Percentiles rank a stretch among this genome's conserved stretches.
Evolutionary conservation across 306 rosid species (phyloP).

Genomic region (Rubus parviflorus): DNA sequence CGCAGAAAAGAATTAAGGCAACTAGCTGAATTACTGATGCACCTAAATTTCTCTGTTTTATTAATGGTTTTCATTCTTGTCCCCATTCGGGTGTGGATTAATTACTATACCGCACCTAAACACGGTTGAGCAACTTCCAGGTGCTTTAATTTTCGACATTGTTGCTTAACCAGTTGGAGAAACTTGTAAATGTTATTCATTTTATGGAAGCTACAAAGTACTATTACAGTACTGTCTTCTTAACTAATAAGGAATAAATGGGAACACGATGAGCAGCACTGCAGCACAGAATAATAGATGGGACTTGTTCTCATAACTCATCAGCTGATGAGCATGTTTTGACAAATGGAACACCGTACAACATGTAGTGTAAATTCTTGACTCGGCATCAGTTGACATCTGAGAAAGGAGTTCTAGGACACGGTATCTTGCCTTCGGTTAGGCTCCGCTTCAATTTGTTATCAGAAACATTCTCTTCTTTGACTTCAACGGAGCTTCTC

Average conservation of each 20-base stretch:
- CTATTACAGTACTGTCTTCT: neutral
- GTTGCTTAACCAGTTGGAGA: slow-evolving; percentile 14
- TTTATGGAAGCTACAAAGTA: neutral
- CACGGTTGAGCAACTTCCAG: neutral
- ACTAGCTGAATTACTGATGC: neutral
- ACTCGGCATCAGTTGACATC: slow-evolving; percentile 44
- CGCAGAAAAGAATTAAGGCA: neutral
- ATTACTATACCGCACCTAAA: neutral
- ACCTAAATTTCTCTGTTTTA: neutral
- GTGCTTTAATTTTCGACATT: neutral
- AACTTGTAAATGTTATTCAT: neutral
- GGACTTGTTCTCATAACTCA: slow-evolving; percentile 32
- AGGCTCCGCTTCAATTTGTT: slow-evolving; percentile 33
- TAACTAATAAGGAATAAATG: neutral
- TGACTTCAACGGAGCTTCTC: slow-evolving; percentile 45
- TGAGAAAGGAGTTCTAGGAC: slow-evolving; percentile 67
- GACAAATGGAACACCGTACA: neutral
- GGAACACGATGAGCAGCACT: slow-evolving; percentile 2
- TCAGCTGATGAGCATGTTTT: slow-evolving; percentile 51
- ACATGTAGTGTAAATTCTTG: neutral
- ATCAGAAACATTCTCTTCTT: slow-evolving; percentile 39
- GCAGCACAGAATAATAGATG: neutral
- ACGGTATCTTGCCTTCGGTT: slow-evolving; percentile 50
- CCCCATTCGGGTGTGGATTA: neutral
- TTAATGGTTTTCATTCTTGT: neutral